A percentile compares a stretch with the other conserved stretches of the same genome.
Evolutionary conservation across 352 stramenopile species (phyloP).

Genomic region (Phytophthora multivora): DNA sequence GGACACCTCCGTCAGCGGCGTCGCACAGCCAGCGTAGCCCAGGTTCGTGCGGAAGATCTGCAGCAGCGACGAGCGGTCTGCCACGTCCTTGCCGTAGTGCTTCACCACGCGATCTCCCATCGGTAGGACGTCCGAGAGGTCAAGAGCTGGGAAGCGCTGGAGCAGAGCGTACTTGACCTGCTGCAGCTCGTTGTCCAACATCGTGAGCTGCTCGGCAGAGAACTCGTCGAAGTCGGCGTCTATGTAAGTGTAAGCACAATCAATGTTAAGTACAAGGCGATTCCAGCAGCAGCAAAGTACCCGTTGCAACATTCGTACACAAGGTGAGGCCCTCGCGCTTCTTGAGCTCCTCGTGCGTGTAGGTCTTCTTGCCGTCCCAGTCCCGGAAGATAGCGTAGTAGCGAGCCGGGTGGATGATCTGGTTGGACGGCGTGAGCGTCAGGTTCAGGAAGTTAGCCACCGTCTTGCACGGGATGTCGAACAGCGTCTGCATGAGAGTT

Average conservation of each 20-base stretch:
- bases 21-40: constrained; percentile 90
- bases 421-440: constrained; percentile 93
- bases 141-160: constrained; percentile 90
- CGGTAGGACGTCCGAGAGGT: constrained; percentile 90
- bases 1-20: constrained; percentile 82
- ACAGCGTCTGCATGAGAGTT: constrained; percentile 85
- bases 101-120: constrained; percentile 92
- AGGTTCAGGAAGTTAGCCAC: constrained; percentile 94
- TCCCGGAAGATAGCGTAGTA: constrained; percentile 94
- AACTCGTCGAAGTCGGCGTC: constrained; percentile 94
- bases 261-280: constrained; percentile 8
- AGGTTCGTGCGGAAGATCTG: constrained; percentile 93
- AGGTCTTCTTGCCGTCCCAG: constrained; percentile 91
- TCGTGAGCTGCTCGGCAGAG: constrained; percentile 91
- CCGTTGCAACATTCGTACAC: constrained; percentile 55
- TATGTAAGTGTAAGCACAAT: constrained; percentile 16
- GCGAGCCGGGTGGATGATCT: constrained; percentile 93
- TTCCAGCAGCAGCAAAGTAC: not conserved
- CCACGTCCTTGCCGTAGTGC: constrained; percentile 92
- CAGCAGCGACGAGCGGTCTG: constrained; percentile 85
- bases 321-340: constrained; percentile 88
- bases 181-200: constrained; percentile 94
- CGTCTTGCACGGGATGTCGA: constrained; percentile 91
- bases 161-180: constrained; percentile 91
- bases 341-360: constrained; percentile 83